phyloP scores from a whole-genome alignment of 495 filamentous ascomycete genomes.

The Penicillium cosmopolitanum region DNA sequence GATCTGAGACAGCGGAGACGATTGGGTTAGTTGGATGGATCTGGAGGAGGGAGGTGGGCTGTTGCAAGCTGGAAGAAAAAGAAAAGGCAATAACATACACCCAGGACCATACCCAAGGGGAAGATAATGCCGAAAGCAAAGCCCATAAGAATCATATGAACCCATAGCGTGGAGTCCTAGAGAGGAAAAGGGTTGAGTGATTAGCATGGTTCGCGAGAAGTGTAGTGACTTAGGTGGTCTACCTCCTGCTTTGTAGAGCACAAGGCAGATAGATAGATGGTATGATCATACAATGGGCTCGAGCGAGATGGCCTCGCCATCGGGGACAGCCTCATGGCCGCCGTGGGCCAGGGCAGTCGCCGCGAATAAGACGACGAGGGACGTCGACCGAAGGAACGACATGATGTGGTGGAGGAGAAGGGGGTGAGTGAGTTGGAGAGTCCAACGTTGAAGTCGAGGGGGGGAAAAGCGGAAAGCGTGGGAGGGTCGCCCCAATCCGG shows the following conservation, averaged over 20 bases:
- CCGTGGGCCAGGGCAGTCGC: constrained; percentile 63
- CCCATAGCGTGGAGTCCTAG: constrained; percentile 86
- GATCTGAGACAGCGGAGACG: constrained; percentile 57
- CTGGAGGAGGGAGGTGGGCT: not conserved
- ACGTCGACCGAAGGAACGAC: constrained; percentile 14
- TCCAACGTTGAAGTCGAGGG: constrained; percentile 2
- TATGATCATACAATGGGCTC: constrained; percentile 79
- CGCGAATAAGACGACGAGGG: constrained; percentile 29
- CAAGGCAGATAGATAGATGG: no score
- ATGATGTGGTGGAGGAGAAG: constrained; percentile 18
- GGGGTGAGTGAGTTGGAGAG: constrained; percentile 6
- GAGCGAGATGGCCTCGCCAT: constrained; percentile 72
- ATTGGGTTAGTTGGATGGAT: not conserved
- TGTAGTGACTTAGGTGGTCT: not conserved
- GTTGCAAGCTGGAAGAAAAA: not conserved
- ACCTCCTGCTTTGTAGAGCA: no score
- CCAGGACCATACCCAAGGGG: constrained; percentile 93
- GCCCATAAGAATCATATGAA: constrained; percentile 89
- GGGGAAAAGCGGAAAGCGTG: constrained; percentile 17
- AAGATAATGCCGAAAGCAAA: constrained; percentile 89
- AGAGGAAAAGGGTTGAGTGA: not conserved
- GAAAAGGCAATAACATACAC: constrained; percentile 57
- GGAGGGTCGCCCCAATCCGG: constrained; percentile 28
- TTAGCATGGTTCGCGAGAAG: not conserved
- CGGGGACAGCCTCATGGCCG: constrained; percentile 73